Evolutionary conservation across 1,284 basidiomycete species (phyloP).

Genomic region (Naganishia albida): DNA sequence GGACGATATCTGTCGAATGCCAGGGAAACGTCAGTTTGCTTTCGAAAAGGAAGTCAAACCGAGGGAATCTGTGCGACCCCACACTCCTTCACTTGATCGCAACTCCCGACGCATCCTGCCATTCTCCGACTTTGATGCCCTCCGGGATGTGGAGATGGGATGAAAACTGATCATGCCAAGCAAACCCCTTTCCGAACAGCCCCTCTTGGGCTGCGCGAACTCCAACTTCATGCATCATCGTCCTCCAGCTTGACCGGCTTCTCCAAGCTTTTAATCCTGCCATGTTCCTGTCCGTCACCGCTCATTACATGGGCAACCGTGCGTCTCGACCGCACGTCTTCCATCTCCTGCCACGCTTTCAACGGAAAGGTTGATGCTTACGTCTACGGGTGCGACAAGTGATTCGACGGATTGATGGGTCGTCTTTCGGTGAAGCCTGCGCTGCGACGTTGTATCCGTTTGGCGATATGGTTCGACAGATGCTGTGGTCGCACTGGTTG

Average conservation of each 20-base stretch:
- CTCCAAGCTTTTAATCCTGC: too few species aligned
- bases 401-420: background rate
- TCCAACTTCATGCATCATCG: background rate
- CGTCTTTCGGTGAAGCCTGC: background rate
- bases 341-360: too few species aligned
- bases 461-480: background rate
- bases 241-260: too few species aligned
- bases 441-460: background rate
- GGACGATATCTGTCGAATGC: background rate
- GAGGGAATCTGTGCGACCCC: too few species aligned
- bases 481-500: background rate
- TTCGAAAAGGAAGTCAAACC: too few species aligned
- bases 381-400: conserved; percentile 1
- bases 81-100: too few species aligned
- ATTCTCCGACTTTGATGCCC: too few species aligned
- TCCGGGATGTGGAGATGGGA: background rate
- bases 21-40: background rate
- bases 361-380: conserved; percentile 10
- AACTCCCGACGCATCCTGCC: too few species aligned
- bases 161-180: background rate
- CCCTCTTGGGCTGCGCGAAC: background rate
- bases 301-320: too few species aligned
- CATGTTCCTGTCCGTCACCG: too few species aligned
- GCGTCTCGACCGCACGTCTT: too few species aligned
- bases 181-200: background rate